Conservation (phyloP, 805 yeast species). For the Jamesozyma lodderae region DNA sequence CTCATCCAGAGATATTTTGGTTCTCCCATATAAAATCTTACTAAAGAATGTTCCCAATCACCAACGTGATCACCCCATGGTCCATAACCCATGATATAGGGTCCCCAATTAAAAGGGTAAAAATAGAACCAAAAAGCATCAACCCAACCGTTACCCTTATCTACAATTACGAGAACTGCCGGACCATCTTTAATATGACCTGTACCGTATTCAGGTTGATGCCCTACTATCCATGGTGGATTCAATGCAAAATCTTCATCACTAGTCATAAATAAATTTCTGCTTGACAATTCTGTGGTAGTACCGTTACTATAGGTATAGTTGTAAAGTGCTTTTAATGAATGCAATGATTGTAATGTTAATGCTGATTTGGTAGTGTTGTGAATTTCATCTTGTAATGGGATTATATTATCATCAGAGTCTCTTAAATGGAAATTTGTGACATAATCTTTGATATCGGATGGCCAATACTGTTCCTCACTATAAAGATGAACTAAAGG, state of each 20-base stretch:
- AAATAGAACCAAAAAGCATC: constrained; percentile 96
- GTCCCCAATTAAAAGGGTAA: constrained; percentile 88
- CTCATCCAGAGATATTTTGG: constrained; percentile 91
- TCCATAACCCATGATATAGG: constrained; percentile 93
- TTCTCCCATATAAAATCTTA: constrained; percentile 70
- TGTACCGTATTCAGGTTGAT: constrained; percentile 57
- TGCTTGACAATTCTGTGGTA: constrained; percentile 13
- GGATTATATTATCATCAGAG: constrained; percentile 34
- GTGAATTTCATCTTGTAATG: constrained; percentile 9
- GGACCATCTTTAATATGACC: constrained; percentile 74
- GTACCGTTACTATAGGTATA: constrained; percentile 7
- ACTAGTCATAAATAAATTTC: constrained; percentile 44
- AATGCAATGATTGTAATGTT: constrained; percentile 2
- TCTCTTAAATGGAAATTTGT: constrained; percentile 51
- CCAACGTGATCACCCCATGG: constrained; percentile 96
- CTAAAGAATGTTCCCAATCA: constrained; percentile 94
- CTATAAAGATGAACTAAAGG: constrained; percentile 82
- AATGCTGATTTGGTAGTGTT: too few relatives aligned
- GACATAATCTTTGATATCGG: constrained; percentile 64
- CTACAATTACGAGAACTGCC: constrained; percentile 71
- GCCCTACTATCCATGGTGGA: constrained; percentile 83
- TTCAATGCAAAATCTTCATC: constrained; percentile 59
- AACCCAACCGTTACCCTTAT: constrained; percentile 88
- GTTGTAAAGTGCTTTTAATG: neutral
- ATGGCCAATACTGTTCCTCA: constrained; percentile 82